These are phyloP conservation scores for Populus trichocarpa DNA, from an alignment of 441 rosid species.

Conservation along the genomic window DNA sequence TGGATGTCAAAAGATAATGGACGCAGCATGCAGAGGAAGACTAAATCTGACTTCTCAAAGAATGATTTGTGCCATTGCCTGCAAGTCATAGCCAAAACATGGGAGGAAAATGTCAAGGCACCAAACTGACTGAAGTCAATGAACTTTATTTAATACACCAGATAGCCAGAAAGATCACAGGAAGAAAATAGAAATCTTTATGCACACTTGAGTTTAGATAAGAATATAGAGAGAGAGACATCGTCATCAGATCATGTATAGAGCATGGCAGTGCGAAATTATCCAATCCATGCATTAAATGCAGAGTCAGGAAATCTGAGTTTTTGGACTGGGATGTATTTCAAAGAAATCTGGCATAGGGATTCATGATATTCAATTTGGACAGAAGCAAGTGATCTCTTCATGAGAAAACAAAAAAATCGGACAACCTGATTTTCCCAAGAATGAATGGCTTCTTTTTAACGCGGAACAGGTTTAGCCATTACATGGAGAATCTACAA, in stretches of 20 bases:
- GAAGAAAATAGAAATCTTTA: neutral
- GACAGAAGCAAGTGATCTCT: neutral
- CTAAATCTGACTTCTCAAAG: constrained; percentile 73
- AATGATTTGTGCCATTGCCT: constrained; percentile 69
- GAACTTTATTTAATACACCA: neutral
- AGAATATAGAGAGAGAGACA: neutral
- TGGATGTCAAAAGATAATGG: constrained; percentile 69
- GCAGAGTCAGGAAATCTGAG: neutral
- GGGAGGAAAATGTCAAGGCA: neutral
- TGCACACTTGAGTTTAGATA: neutral
- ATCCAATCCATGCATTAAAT: neutral
- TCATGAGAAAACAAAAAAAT: neutral
- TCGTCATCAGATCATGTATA: neutral
- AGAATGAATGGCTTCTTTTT: neutral
- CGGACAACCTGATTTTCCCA: neutral
- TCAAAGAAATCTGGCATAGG: neutral
- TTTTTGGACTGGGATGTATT: neutral
- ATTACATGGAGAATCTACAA: no score
- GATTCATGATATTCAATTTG: neutral
- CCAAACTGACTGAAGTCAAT: neutral
- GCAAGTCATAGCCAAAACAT: constrained; percentile 19
- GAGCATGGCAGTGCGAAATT: neutral
- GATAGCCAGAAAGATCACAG: neutral
- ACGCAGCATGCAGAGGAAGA: constrained; percentile 69
- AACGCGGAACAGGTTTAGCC: no score